Percentiles rank a stretch among this genome's conserved stretches.
Evolutionary conservation across 805 yeast species (phyloP).

Genomic region (Wickerhamiella galacta): DNA sequence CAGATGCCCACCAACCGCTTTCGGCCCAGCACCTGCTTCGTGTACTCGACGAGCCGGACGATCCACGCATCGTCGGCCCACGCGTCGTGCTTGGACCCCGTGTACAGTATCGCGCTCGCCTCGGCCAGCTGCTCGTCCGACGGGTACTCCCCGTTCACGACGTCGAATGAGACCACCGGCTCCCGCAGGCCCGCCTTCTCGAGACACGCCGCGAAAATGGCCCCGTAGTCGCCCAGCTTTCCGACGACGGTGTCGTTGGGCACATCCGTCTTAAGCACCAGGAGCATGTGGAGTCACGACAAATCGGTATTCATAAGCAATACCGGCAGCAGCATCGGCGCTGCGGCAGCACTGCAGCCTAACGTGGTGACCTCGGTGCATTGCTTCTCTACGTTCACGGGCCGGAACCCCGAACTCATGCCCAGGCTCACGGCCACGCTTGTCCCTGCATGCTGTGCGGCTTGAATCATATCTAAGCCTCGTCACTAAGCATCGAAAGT

Average conservation of each 20-base stretch:
- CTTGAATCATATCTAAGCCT: too few species aligned
- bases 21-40: constrained; percentile 9
- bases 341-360: too few species aligned
- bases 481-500: too few species aligned
- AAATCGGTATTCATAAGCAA: too few species aligned
- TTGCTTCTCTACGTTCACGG: too few species aligned
- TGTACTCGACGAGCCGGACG: constrained; percentile 18
- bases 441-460: too few species aligned
- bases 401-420: too few species aligned
- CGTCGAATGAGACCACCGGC: constrained; percentile 15
- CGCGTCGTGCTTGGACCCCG: constrained; percentile 25
- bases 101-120: constrained; percentile 22
- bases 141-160: constrained; percentile 18
- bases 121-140: constrained; percentile 4
- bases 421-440: too few species aligned
- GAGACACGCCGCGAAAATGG: constrained; percentile 17
- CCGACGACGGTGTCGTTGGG: constrained; percentile 16
- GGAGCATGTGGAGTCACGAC: constrained; percentile 10
- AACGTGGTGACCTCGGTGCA: too few species aligned
- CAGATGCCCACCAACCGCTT: constrained; percentile 40
- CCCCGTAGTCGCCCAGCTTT: constrained; percentile 21
- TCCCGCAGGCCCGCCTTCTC: constrained; percentile 15
- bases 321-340: too few species aligned
- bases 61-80: constrained; percentile 24
- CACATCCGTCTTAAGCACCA: constrained; percentile 23